Evolutionary conservation across 805 yeast genomes (phyloP), one percentile per base, ranked within the genome.

Genomic region (Saccharomycopsis sp.): DNA sequence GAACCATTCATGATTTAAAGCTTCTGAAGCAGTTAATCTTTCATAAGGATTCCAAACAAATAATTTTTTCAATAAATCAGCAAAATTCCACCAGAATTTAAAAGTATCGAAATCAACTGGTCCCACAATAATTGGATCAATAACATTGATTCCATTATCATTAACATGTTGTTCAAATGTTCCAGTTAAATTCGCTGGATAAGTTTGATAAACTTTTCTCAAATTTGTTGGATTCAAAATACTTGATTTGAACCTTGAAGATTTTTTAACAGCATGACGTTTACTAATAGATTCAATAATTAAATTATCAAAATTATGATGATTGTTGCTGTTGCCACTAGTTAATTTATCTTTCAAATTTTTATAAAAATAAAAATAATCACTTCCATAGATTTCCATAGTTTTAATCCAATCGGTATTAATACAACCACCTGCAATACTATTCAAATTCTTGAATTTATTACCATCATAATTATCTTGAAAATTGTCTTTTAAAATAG

Each of bases 1-100:
- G 57, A 94, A 78, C 83, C 95, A 92, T 36, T 84, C 86, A 58
- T 85, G 95, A 44, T 69, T 67, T 49, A 85, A 65, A 0, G 94
- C 92, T 47, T 80, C 79, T 44, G 69, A 71, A 3, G 89, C 94
- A 2, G 84, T 73, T 39, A 82, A 74, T 49, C 95, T 65, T 52
- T 76, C 67, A 2, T 66, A 55, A 1, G 95, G 94, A 53, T 84
- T 85, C 51, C 78, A 79, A 21, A 70, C 76, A 46, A 85, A 72
- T 52, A 84, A 66, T 49, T 69, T 70, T 45, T 69, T 71, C 47
- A 83, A 62, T 50, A 85, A 64, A 57, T 85, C 94, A 38, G 69
- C 61, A 57, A 87, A 87, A 59, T 71, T 72, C 65, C 73, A 81
- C 96, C 96, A 88, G 58, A 86, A 86, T 34, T 74, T 68, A 55